Evolutionary conservation across 2,329 filamentous ascomycete species (phyloP).

Genomic region (Hypoxylon sp.): DNA sequence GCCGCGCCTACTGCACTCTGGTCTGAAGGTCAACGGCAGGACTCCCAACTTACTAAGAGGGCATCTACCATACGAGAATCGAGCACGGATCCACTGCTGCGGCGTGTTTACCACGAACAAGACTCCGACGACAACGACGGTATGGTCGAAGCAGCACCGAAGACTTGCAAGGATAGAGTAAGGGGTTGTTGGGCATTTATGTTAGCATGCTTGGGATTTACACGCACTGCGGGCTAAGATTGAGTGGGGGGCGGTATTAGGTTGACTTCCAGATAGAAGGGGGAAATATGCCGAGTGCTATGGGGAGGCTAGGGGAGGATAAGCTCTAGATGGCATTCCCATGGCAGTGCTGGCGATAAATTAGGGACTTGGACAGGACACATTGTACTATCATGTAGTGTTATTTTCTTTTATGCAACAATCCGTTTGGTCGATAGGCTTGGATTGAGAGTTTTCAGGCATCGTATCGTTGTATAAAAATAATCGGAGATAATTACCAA

Average conservation of each 20-base stretch:
- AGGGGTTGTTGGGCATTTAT: conserved; percentile 22
- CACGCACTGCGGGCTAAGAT: conserved; percentile 9
- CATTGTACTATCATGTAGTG: not conserved
- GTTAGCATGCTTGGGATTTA: conserved; percentile 18
- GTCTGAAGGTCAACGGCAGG: not conserved
- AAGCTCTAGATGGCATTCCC: not conserved
- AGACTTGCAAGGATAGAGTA: conserved; percentile 1
- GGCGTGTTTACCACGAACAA: not conserved
- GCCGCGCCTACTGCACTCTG: not conserved
- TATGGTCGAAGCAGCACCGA: not conserved
- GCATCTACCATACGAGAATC: not conserved
- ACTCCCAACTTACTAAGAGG: not conserved
- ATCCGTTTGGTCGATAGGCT: not conserved
- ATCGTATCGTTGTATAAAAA: too few relatives aligned
- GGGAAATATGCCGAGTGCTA: not conserved
- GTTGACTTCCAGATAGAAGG: not conserved
- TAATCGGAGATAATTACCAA: too few relatives aligned
- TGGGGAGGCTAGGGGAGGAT: not conserved
- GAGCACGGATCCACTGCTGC: conserved; percentile 10
- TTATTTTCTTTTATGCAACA: not conserved
- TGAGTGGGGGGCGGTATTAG: not conserved
- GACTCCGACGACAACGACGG: conserved; percentile 7
- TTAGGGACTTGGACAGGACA: not conserved
- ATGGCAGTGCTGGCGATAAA: not conserved
- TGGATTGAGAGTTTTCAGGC: too few relatives aligned